phyloP scores from a whole-genome alignment of 2,329 filamentous ascomycete genomes.

The Scytalidium lignicola region DNA sequence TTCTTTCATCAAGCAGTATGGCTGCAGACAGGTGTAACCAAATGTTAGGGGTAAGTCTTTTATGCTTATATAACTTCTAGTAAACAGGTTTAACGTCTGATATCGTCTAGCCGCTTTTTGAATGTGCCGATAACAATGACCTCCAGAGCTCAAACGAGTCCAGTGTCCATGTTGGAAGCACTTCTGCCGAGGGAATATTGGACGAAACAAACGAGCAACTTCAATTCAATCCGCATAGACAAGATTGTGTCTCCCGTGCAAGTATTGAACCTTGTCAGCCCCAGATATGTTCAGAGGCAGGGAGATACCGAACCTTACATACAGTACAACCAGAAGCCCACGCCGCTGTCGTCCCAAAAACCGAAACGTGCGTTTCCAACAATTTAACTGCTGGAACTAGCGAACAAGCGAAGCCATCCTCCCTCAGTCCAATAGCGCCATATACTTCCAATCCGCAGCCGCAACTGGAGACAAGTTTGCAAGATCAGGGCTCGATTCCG shows the following conservation, averaged over 20 bases:
- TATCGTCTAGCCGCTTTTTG: neutral
- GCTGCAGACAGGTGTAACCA: slow-evolving; percentile 47
- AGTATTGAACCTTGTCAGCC: no score
- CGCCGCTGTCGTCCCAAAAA: no score
- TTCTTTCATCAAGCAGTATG: slow-evolving; percentile 73
- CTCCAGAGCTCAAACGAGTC: neutral
- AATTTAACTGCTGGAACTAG: no score
- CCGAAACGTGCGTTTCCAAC: no score
- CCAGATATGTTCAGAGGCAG: no score
- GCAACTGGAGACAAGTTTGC: neutral
- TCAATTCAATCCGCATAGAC: no score
- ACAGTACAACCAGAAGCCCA: no score
- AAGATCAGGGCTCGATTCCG: neutral
- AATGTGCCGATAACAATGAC: neutral
- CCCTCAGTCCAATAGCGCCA: neutral
- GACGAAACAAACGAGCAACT: neutral
- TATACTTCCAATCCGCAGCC: neutral
- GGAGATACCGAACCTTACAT: no score
- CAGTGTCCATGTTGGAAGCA: neutral
- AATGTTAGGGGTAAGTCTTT: slow-evolving; percentile 7
- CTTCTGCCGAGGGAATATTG: neutral
- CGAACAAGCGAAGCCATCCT: no score
- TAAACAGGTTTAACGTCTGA: neutral
- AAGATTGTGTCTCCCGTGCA: no score
- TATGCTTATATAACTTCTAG: neutral